Conservation (phyloP, 129 eudicot genomes). For the Lactuca sativa region DNA sequence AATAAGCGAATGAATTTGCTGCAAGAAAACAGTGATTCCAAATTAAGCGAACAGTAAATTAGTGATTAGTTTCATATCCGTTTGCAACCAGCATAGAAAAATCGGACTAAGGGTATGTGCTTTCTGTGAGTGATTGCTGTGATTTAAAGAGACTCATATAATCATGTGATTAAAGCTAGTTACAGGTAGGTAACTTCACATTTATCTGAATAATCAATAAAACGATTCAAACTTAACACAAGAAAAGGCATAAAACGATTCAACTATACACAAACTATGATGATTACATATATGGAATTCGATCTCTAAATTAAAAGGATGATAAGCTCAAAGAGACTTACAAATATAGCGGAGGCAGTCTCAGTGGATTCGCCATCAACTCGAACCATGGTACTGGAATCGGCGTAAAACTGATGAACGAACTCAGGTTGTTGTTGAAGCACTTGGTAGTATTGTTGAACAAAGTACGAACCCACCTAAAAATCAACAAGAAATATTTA, state of each 20-base stretch:
- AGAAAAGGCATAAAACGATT: not conserved
- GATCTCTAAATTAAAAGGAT: not conserved
- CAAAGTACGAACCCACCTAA: slow-evolving; percentile 91
- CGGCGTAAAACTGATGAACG: slow-evolving; percentile 71
- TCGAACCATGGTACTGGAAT: slow-evolving; percentile 68
- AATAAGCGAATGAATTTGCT: slow-evolving; percentile 78
- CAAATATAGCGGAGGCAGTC: slow-evolving; percentile 62
- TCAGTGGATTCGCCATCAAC: slow-evolving; percentile 62
- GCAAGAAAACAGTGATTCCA: slow-evolving; percentile 31
- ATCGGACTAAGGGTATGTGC: not conserved
- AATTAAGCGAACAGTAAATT: not conserved
- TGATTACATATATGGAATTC: not conserved
- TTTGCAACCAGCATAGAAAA: not conserved
- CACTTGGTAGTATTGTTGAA: slow-evolving; percentile 70
- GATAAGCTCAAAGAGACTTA: slow-evolving; percentile 20
- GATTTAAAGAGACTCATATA: not conserved
- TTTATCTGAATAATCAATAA: not conserved
- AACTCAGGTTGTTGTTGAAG: slow-evolving; percentile 68
- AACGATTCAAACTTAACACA: too few relatives aligned
- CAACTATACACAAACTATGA: not conserved
- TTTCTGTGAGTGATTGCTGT: not conserved
- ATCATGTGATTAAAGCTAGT: not conserved
- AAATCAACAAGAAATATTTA: slow-evolving; percentile 10
- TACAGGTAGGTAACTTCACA: not conserved
- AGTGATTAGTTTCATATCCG: too few relatives aligned